A percentile compares a stretch with the other conserved stretches of the same genome.
Conservation (phyloP, 1,139 yeast genomes). For the Suhomyces coccinellae region DNA sequence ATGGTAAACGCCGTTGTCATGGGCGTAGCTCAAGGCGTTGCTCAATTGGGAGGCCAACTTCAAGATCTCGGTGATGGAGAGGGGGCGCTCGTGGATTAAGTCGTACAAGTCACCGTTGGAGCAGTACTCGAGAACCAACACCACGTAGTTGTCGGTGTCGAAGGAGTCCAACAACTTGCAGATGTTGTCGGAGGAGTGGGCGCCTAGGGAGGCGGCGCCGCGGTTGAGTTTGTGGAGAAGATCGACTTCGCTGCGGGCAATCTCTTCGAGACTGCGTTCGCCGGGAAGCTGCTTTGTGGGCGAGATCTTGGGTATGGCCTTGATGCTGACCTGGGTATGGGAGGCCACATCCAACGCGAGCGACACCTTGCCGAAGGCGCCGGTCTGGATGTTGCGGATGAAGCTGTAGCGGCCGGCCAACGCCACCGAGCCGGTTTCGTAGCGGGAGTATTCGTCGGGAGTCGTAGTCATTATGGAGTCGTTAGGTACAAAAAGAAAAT, state of each 20-base stretch:
- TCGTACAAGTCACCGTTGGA: constrained; percentile 53
- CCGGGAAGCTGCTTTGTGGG: constrained; percentile 17
- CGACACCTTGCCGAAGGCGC: constrained; percentile 55
- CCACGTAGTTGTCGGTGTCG: constrained; percentile 41
- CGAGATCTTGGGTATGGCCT: constrained; percentile 39
- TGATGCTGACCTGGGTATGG: constrained; percentile 29
- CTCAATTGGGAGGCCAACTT: constrained; percentile 35
- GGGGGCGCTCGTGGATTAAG: constrained; percentile 30
- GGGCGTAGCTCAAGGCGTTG: constrained; percentile 43
- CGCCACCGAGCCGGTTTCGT: constrained; percentile 32
- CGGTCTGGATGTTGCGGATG: constrained; percentile 45
- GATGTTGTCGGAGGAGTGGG: constrained; percentile 33
- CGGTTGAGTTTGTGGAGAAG: constrained; percentile 37
- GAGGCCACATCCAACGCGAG: constrained; percentile 41
- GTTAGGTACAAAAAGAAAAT: constrained; percentile 10
- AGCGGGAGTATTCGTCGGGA: constrained; percentile 30
- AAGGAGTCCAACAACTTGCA: constrained; percentile 47
- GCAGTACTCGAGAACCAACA: constrained; percentile 52
- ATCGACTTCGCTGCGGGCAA: constrained; percentile 50
- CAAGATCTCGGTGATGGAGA: constrained; percentile 16
- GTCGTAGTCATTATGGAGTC: constrained; percentile 8
- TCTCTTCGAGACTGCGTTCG: constrained; percentile 19
- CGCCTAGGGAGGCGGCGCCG: constrained; percentile 29
- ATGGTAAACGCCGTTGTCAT: constrained; percentile 47
- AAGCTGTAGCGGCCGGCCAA: constrained; percentile 38